Evolutionary conservation across 2,329 filamentous ascomycete genomes (phyloP).

Genomic region (Aspergillus pseudoterreus): DNA sequence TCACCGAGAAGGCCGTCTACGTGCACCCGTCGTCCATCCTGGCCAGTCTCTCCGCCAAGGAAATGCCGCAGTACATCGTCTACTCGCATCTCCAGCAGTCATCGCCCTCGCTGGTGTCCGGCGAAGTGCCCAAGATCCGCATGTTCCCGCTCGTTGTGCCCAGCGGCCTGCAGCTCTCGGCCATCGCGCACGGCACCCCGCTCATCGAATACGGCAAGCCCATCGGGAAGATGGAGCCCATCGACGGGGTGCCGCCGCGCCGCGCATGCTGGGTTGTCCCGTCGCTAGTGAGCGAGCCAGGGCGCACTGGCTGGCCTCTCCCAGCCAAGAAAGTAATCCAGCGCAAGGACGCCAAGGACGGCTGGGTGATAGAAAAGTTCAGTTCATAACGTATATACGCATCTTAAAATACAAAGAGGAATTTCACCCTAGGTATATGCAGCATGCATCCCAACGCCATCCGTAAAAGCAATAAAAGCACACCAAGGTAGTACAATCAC

Average conservation of each 20-base stretch:
- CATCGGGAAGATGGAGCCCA: conserved; percentile 69
- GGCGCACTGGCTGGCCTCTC: conserved; percentile 75
- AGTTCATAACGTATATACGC: conserved; percentile 23
- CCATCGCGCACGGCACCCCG: conserved; percentile 78
- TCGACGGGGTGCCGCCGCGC: conserved; percentile 45
- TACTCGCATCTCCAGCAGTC: conserved; percentile 80
- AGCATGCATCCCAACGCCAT: not conserved
- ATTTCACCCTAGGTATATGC: not conserved
- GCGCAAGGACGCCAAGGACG: conserved; percentile 65
- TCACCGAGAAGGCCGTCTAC: conserved; percentile 68
- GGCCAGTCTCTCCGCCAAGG: conserved; percentile 62
- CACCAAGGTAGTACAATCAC: conserved; percentile 17
- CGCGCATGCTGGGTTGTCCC: conserved; percentile 83
- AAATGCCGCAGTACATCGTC: conserved; percentile 82
- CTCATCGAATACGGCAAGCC: conserved; percentile 84
- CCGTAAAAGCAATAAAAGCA: conserved; percentile 4
- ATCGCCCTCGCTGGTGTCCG: conserved; percentile 51
- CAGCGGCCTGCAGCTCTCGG: conserved; percentile 69
- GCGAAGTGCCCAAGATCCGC: conserved; percentile 66
- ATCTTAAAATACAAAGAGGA: too few relatives aligned
- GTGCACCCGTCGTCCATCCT: conserved; percentile 83
- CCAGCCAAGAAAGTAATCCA: conserved; percentile 82
- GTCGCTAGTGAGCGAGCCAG: conserved; percentile 66
- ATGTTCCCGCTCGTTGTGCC: conserved; percentile 86
- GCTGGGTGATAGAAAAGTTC: conserved; percentile 68